phyloP scores from a whole-genome alignment of 2,329 filamentous ascomycete species.

The Dryadomyces sulphureus region DNA sequence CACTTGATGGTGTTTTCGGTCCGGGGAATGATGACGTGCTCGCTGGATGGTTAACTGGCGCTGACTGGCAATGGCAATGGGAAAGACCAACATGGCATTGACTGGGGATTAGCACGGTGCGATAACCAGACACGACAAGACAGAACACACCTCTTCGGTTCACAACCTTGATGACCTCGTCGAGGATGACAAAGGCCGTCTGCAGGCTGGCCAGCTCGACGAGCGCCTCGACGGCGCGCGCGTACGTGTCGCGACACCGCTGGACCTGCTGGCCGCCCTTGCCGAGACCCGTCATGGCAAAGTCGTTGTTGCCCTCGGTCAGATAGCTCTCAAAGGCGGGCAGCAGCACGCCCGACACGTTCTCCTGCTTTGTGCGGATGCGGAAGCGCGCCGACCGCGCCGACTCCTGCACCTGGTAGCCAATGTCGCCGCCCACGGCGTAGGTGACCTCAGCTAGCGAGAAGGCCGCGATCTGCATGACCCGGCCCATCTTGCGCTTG shows the following conservation, averaged over 20 bases:
- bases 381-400: conserved; percentile 87
- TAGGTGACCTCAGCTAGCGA: conserved; percentile 96
- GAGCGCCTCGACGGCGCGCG: conserved; percentile 84
- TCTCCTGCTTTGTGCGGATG: conserved; percentile 90
- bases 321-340: conserved; percentile 87
- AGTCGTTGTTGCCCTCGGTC: conserved; percentile 84
- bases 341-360: conserved; percentile 90
- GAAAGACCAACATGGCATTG: conserved; percentile 64
- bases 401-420: conserved; percentile 94
- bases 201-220: conserved; percentile 91
- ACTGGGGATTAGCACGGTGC: conserved; percentile 36
- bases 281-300: conserved; percentile 85
- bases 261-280: conserved; percentile 97
- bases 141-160: conserved; percentile 70
- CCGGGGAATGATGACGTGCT: conserved; percentile 91
- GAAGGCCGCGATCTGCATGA: conserved; percentile 98
- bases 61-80: neutral
- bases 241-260: conserved; percentile 88
- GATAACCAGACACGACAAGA: too few relatives aligned
- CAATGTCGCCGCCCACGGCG: conserved; percentile 87
- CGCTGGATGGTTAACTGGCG: conserved; percentile 27
- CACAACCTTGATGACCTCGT: conserved; percentile 98
- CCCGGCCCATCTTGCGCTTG: conserved; percentile 96
- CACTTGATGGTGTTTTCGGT: conserved; percentile 99
- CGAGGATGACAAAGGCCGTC: conserved; percentile 94